Percentiles rank a stretch among this genome's conserved stretches.
phyloP scores from a whole-genome alignment of 1,284 basidiomycete genomes.

The Cryptococcus sp. region DNA sequence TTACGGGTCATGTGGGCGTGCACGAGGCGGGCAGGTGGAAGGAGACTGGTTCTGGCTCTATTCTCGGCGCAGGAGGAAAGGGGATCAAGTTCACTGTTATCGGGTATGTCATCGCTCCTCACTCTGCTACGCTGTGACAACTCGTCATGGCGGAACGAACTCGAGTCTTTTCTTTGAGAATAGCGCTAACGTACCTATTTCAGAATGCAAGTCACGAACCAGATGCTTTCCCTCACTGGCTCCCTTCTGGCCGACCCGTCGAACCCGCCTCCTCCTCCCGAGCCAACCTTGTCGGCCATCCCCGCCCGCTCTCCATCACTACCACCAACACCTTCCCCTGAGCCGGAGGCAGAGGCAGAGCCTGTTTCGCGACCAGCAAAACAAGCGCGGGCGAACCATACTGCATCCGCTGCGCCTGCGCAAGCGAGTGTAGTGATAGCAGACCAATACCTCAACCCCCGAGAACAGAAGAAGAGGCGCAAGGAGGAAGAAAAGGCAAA shows the following conservation, averaged over 20 bases:
- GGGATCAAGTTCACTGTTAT: conserved; percentile 84
- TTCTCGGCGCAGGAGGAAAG: conserved; percentile 71
- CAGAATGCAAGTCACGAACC: conserved; percentile 87
- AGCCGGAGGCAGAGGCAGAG: conserved; percentile 15
- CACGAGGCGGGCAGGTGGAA: conserved; percentile 72
- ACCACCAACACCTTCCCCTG: conserved; percentile 30
- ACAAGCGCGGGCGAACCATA: conserved; percentile 10
- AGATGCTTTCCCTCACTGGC: conserved; percentile 90
- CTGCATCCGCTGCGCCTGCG: conserved; percentile 8
- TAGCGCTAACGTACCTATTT: too few species aligned
- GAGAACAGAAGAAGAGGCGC: conserved; percentile 44
- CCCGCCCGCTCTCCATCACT: conserved; percentile 18
- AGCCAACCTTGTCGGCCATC: conserved; percentile 19
- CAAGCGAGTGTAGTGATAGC: conserved; percentile 30
- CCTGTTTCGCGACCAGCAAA: conserved; percentile 20
- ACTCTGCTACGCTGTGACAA: neutral
- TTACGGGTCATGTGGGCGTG: conserved; percentile 28
- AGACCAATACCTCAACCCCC: conserved; percentile 29
- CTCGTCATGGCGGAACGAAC: too few species aligned
- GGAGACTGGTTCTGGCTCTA: conserved; percentile 67
- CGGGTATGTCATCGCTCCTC: conserved; percentile 63
- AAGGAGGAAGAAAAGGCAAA: conserved; percentile 48
- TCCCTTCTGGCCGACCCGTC: conserved; percentile 86
- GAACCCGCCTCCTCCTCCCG: conserved; percentile 61
- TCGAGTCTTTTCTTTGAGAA: too few species aligned